These are phyloP conservation scores for Yarrowia deformans DNA, from an alignment of 805 yeast species.

Conservation along the genomic window DNA sequence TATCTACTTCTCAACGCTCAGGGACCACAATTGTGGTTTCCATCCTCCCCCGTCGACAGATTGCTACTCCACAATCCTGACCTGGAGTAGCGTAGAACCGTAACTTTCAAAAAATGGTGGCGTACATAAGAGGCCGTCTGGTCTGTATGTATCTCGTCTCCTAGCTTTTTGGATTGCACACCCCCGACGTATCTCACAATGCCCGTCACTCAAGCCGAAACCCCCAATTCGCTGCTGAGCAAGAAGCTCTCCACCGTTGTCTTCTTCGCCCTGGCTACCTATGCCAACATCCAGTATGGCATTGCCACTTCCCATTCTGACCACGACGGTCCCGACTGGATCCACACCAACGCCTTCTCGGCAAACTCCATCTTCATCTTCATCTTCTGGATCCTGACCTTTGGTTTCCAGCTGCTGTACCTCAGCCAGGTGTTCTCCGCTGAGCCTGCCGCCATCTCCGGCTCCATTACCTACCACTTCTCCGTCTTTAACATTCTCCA, in stretches of 20 bases:
- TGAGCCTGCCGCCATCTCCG: constrained; percentile 44
- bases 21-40: constrained; percentile 3
- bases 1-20: neutral
- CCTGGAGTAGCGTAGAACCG: constrained; percentile 25
- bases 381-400: constrained; percentile 36
- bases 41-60: neutral
- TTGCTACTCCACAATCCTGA: constrained; percentile 25
- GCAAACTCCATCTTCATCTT: constrained; percentile 34
- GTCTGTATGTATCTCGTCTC: neutral
- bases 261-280: constrained; percentile 37
- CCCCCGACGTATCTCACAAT: constrained; percentile 3
- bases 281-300: constrained; percentile 36
- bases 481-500: constrained; percentile 65
- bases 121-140: constrained; percentile 28
- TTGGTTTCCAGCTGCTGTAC: constrained; percentile 34
- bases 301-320: constrained; percentile 27
- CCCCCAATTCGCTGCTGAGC: constrained; percentile 33
- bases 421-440: constrained; percentile 35
- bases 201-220: constrained; percentile 38
- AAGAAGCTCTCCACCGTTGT: constrained; percentile 33
- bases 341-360: constrained; percentile 36
- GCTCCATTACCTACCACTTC: constrained; percentile 64
- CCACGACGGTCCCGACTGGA: constrained; percentile 40
- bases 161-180: constrained; percentile 4
- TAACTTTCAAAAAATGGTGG: constrained; percentile 31